Percentiles rank a stretch among this genome's conserved stretches.
Conservation (phyloP, 257 asterid genomes). For the Eucommia ulmoides region DNA sequence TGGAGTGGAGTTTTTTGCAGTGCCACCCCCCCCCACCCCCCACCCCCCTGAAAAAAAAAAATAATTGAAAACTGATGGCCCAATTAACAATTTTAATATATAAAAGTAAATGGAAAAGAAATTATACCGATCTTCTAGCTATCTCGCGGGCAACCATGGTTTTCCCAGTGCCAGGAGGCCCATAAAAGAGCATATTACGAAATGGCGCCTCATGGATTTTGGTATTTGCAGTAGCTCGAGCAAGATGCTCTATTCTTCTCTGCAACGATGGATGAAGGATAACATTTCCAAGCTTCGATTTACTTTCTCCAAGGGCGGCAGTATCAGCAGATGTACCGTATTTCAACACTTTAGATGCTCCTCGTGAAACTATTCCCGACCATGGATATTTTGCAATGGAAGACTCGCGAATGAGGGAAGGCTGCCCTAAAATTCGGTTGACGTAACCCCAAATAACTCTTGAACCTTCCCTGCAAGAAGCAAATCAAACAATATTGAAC, state of each 20-base stretch:
- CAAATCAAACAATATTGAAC: too few species aligned
- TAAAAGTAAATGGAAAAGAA: too few species aligned
- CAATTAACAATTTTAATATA: too few species aligned
- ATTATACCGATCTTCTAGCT: slow-evolving; percentile 85
- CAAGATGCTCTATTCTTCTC: slow-evolving; percentile 82
- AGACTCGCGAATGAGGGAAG: slow-evolving; percentile 96
- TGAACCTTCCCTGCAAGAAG: slow-evolving; percentile 83
- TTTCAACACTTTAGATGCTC: slow-evolving; percentile 32
- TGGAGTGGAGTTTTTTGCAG: too few species aligned
- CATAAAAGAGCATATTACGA: slow-evolving; percentile 94
- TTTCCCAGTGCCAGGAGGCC: slow-evolving; percentile 99
- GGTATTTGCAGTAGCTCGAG: slow-evolving; percentile 95
- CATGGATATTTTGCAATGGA: slow-evolving; percentile 83
- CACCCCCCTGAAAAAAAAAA: too few species aligned
- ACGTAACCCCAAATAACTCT: slow-evolving; percentile 90
- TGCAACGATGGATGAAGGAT: slow-evolving; percentile 82
- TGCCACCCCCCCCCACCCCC: too few species aligned
- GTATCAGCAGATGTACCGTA: slow-evolving; percentile 39
- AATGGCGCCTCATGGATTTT: slow-evolving; percentile 92
- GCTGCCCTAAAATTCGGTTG: slow-evolving; percentile 95
- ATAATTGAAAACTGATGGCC: too few species aligned
- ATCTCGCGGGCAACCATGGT: slow-evolving; percentile 98
- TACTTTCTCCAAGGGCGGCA: slow-evolving; percentile 32
- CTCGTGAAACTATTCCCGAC: slow-evolving; percentile 66
- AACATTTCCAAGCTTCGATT: slow-evolving; percentile 52